Conservation (phyloP, 768 basidiomycete genomes). For the Jaapia argillacea region DNA sequence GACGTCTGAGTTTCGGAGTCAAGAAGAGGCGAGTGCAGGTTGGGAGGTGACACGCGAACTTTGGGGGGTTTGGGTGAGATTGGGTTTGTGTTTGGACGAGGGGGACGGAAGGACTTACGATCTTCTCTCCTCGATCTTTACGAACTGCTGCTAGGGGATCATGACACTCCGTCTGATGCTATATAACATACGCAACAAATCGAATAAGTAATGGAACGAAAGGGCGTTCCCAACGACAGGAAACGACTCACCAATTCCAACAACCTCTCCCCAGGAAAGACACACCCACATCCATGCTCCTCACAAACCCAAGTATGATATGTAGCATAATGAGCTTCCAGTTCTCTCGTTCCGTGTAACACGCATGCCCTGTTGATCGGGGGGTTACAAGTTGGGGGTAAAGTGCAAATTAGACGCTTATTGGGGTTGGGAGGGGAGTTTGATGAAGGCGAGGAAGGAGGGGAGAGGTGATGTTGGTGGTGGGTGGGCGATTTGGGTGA, state of each 20-base stretch:
- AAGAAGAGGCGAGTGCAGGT: slow-evolving; percentile 50
- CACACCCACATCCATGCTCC: slow-evolving; percentile 55
- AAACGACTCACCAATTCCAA: slow-evolving; percentile 61
- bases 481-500: no score
- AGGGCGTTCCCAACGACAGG: neutral
- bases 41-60: slow-evolving; percentile 76
- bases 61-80: neutral
- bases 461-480: no score
- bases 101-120: slow-evolving; percentile 37
- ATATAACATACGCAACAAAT: slow-evolving; percentile 7
- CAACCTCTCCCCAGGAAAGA: slow-evolving; percentile 77
- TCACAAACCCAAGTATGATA: slow-evolving; percentile 83
- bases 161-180: slow-evolving; percentile 85
- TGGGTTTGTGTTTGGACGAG: neutral
- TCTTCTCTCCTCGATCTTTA: slow-evolving; percentile 78
- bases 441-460: no score
- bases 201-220: neutral
- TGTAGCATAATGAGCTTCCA: slow-evolving; percentile 76
- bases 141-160: slow-evolving; percentile 74
- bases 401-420: slow-evolving; percentile 55
- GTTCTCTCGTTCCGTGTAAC: slow-evolving; percentile 55
- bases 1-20: slow-evolving; percentile 65
- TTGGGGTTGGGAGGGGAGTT: slow-evolving; percentile 18
- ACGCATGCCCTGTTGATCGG: slow-evolving; percentile 44
- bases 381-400: slow-evolving; percentile 76